These are phyloP conservation scores for Ceratocystis lukuohia DNA, from an alignment of 2,329 filamentous ascomycete species.

Conservation along the genomic window DNA sequence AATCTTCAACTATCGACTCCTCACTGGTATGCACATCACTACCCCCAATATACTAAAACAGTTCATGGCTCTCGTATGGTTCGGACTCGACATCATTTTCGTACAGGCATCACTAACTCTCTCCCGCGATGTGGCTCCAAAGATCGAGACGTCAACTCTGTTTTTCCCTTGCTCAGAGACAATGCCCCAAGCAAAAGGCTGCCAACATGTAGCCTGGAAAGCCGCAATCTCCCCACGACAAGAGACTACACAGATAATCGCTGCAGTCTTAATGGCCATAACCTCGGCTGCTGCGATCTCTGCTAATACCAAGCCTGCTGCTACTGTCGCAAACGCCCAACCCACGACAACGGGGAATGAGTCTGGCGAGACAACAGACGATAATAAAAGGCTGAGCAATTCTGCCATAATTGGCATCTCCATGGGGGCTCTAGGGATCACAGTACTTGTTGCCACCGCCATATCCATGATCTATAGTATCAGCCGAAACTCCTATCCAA, in stretches of 20 bases:
- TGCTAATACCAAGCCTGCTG: neutral
- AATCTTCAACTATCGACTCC: neutral
- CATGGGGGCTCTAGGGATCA: slow-evolving; percentile 8
- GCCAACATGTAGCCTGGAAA: too few relatives aligned
- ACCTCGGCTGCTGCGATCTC: neutral
- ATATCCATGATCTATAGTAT: slow-evolving; percentile 1
- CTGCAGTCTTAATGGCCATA: neutral
- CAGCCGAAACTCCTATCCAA: neutral
- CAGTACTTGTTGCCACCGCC: neutral
- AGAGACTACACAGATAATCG: neutral
- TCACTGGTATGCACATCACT: neutral
- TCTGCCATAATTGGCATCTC: slow-evolving; percentile 17
- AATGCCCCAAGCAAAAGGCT: too few relatives aligned
- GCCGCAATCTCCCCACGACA: neutral
- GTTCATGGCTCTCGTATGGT: neutral
- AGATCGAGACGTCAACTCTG: too few relatives aligned
- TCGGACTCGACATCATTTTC: neutral
- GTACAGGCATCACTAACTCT: neutral
- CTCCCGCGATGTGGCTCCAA: too few relatives aligned
- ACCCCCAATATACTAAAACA: neutral
- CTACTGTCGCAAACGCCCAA: neutral
- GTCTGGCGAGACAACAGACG: neutral
- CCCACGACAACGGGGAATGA: too few relatives aligned
- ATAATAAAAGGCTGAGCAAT: neutral
- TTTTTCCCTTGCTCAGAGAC: too few relatives aligned